Conservation (phyloP, 2,329 filamentous ascomycete species). For the Cercospora canescens region DNA sequence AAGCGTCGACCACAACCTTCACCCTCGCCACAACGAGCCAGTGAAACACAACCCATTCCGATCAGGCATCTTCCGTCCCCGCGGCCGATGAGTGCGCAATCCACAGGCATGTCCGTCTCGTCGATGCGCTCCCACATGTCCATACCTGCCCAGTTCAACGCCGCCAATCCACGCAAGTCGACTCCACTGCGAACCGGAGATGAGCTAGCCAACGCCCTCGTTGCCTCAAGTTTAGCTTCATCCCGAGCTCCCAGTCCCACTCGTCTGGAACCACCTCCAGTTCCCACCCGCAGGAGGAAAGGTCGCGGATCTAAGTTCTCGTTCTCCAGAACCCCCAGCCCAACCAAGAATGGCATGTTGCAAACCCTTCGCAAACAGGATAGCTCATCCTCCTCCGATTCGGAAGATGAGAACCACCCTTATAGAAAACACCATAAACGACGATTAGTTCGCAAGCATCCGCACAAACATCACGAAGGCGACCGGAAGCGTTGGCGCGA, state of each 20-base stretch:
- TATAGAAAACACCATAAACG: slow-evolving; percentile 56
- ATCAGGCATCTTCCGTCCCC: slow-evolving; percentile 11
- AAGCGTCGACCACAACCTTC: slow-evolving; percentile 18
- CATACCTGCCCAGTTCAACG: slow-evolving; percentile 36
- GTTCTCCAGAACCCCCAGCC: slow-evolving; percentile 44
- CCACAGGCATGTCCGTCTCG: slow-evolving; percentile 23
- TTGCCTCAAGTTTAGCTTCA: slow-evolving; percentile 72
- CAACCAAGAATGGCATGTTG: slow-evolving; percentile 55
- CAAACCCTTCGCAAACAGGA: slow-evolving; percentile 64
- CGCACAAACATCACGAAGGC: slow-evolving; percentile 71
- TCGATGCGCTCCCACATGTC: slow-evolving; percentile 27
- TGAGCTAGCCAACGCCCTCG: slow-evolving; percentile 70
- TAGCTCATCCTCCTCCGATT: slow-evolving; percentile 34
- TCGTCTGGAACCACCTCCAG: slow-evolving; percentile 43
- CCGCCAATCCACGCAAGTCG: slow-evolving; percentile 38
- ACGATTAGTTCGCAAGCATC: slow-evolving; percentile 61
- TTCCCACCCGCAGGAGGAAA: slow-evolving; percentile 30
- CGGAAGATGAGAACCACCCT: slow-evolving; percentile 49
- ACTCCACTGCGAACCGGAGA: slow-evolving; percentile 58
- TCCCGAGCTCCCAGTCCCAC: slow-evolving; percentile 41
- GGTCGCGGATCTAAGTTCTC: slow-evolving; percentile 26
- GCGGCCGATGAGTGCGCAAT: slow-evolving; percentile 20
- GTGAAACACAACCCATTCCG: slow-evolving; percentile 19
- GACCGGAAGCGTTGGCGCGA: slow-evolving; percentile 76
- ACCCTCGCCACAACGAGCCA: slow-evolving; percentile 19